phyloP scores from a whole-genome alignment of 139 green algal species.

The Coccomyxa sp. region DNA sequence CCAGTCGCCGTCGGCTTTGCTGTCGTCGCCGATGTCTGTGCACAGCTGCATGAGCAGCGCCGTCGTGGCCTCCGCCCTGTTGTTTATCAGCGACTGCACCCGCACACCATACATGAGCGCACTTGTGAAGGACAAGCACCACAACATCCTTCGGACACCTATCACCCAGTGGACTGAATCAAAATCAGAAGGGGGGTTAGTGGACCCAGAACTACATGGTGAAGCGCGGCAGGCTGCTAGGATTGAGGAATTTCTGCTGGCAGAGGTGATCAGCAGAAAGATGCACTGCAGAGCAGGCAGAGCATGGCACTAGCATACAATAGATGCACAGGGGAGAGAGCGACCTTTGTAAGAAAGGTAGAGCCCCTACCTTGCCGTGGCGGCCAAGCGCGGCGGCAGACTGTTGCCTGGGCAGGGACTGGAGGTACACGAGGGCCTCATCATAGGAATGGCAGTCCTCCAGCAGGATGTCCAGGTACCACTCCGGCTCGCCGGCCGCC shows the following conservation, averaged over 20 bases:
- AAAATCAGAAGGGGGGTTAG: too few relatives aligned
- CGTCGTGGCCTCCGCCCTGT: conserved; percentile 69
- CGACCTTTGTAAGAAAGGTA: too few relatives aligned
- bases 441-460: conserved; percentile 74
- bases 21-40: conserved; percentile 22
- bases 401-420: conserved; percentile 33
- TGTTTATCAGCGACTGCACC: conserved; percentile 35
- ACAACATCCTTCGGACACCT: too few relatives aligned
- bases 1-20: conserved; percentile 25
- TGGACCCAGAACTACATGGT: too few relatives aligned
- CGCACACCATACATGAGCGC: background rate
- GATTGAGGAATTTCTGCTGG: too few relatives aligned
- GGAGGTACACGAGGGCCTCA: conserved; percentile 74
- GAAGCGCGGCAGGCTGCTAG: too few relatives aligned
- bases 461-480: conserved; percentile 83
- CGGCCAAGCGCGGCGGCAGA: conserved; percentile 47
- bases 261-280: too few relatives aligned
- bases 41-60: conserved; percentile 86
- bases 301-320: too few relatives aligned
- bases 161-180: too few relatives aligned
- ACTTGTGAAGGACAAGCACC: background rate
- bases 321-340: too few relatives aligned
- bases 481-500: conserved; percentile 48
- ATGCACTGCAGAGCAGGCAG: too few relatives aligned
- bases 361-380: conserved; percentile 63